Evolutionary conservation across 1,284 basidiomycete species (phyloP), one percentile per base, ranked within the genome.

Genomic region (Inonotus hispidus): DNA sequence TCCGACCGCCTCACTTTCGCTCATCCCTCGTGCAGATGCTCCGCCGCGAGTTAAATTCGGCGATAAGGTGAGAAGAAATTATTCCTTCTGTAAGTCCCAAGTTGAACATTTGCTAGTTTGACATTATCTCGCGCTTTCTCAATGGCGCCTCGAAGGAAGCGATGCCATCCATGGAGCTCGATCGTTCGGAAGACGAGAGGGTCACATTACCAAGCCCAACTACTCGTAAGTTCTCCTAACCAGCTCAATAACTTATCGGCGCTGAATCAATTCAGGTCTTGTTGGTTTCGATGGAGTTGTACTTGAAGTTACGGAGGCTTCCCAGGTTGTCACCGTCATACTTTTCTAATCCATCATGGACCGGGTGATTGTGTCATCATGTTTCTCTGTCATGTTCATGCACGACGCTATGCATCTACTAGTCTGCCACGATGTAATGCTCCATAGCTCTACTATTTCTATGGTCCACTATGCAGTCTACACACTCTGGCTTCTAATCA

Each of bases 211-310:
- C 85, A 3, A 84, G 80, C 66, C 75, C 88, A n/a, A 81, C 82
- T 14, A 89, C 87, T n/a, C 76, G 90, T 91, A 72, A 74, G 87
- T 65, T 3, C 55, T 69, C 8, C 35, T 4, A 49, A 7, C 16
- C 23, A 10, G 0, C 2, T 25, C 21, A 14, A n/a, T n/a, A 43
- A 6, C 2, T 49, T 6, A 49, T 21, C 25, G 21, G 21, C 16
- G 11, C 47, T 25, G 16, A 49, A 63, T 66, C 59, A 46, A 25
- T 29, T 11, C 64, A 89, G 88, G 79, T 58, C 69, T 94, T 32
- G 77, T 90, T 59, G 92, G 91, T 19, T 92, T 92, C 66, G 85
- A 92, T 61, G 92, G 93, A 6, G 80, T 93, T 53, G 84, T 94
- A 45, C 73, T 93, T 38, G 91, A 94, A 68, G 89, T 90, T 29